Evolutionary conservation across 2,329 filamentous ascomycete species (phyloP).

Genomic region (Coniella vitis): DNA sequence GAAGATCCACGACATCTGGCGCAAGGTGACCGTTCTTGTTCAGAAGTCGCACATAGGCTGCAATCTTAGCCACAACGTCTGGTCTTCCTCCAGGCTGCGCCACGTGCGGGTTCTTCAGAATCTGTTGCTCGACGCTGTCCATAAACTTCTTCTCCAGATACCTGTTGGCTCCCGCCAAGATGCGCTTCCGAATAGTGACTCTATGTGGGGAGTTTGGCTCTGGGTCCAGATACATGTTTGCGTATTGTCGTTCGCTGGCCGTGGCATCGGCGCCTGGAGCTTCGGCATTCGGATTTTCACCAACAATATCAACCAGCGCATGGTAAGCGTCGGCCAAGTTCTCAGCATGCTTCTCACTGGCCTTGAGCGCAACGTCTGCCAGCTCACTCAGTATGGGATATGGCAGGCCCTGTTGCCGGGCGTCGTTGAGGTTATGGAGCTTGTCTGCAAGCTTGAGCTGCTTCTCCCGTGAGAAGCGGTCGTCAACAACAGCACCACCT

Average conservation of each 20-base stretch:
- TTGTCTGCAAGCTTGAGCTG: conserved; percentile 75
- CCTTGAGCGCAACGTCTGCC: conserved; percentile 62
- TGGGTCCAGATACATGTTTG: conserved; percentile 70
- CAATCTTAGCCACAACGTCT: conserved; percentile 81
- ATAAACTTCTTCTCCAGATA: conserved; percentile 81
- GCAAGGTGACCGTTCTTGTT: conserved; percentile 76
- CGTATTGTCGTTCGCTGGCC: conserved; percentile 69
- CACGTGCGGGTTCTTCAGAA: conserved; percentile 79
- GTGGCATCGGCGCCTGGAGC: conserved; percentile 54
- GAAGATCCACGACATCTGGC: conserved; percentile 71
- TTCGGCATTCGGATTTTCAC: conserved; percentile 58
- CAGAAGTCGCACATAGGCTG: conserved; percentile 81
- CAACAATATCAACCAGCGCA: conserved; percentile 71
- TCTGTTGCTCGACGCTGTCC: conserved; percentile 65
- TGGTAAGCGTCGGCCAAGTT: conserved; percentile 78
- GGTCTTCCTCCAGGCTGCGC: conserved; percentile 86
- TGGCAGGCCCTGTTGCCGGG: conserved; percentile 56
- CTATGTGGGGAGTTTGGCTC: conserved; percentile 56
- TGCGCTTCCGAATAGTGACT: conserved; percentile 66
- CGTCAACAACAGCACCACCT: conserved; percentile 54
- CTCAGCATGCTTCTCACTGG: conserved; percentile 62
- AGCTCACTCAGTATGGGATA: conserved; percentile 75
- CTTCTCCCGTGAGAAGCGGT: conserved; percentile 75
- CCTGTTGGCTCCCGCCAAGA: conserved; percentile 69
- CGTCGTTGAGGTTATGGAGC: conserved; percentile 70